Conservation (phyloP, 169 alveolate genomes). For the Cryptosporidium sp. region DNA sequence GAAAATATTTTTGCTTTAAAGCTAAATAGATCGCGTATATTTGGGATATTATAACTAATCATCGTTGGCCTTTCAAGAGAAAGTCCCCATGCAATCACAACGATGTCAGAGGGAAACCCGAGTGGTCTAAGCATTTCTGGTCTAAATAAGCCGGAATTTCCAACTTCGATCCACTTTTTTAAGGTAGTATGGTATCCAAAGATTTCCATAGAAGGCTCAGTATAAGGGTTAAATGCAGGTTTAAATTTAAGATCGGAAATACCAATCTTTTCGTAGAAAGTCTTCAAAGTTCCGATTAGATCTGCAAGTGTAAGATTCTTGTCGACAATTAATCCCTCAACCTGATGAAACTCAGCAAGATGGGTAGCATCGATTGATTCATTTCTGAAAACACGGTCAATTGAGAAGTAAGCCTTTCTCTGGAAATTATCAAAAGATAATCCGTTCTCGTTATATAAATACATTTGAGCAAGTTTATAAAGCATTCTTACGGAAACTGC, state of each 20-base stretch:
- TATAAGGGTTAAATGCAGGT: slow-evolving; percentile 99
- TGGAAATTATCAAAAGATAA: slow-evolving; percentile 81
- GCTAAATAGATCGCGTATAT: slow-evolving; percentile 98
- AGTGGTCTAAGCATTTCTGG: slow-evolving; percentile 99
- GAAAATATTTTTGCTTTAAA: slow-evolving; percentile 83
- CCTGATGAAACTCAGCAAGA: slow-evolving; percentile 99
- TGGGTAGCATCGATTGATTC: slow-evolving; percentile 99
- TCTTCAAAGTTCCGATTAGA: slow-evolving; percentile 90
- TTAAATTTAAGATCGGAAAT: slow-evolving; percentile 92
- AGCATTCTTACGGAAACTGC: slow-evolving; percentile 97
- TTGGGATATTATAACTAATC: slow-evolving; percentile 95
- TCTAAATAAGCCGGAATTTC: slow-evolving; percentile 99
- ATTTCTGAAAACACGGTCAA: slow-evolving; percentile 99
- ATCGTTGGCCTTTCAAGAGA: slow-evolving; percentile 99
- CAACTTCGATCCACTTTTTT: slow-evolving; percentile 98
- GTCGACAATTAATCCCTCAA: slow-evolving; percentile 95
- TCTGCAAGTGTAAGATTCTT: slow-evolving; percentile 92
- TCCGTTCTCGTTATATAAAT: slow-evolving; percentile 80
- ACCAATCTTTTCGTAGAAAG: slow-evolving; percentile 95
- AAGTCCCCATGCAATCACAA: slow-evolving; percentile 99
- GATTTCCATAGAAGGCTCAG: slow-evolving; percentile 99
- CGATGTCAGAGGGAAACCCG: slow-evolving; percentile 97
- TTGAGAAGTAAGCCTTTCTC: slow-evolving; percentile 94
- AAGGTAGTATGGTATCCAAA: slow-evolving; percentile 97
- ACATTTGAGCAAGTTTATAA: slow-evolving; percentile 92